These are phyloP conservation scores for Thecaphora thlaspeos DNA, from an alignment of 1,284 basidiomycete genomes.

Conservation along the genomic window DNA sequence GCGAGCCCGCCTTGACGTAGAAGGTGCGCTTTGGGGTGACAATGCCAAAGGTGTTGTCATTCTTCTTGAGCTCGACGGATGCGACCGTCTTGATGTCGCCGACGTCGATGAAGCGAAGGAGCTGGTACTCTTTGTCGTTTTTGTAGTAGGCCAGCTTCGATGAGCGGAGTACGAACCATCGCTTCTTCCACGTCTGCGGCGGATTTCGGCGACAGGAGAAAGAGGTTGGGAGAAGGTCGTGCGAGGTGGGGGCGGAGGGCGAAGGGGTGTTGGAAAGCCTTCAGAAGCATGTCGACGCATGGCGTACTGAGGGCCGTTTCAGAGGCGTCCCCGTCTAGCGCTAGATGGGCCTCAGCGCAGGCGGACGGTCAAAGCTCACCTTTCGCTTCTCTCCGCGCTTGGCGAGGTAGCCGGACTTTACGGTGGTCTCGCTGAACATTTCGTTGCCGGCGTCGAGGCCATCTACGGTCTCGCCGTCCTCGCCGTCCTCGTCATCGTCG, in stretches of 20 bases:
- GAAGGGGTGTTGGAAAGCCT: too few relatives aligned
- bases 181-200: slow-evolving; percentile 89
- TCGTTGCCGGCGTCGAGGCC: slow-evolving; percentile 59
- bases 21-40: slow-evolving; percentile 89
- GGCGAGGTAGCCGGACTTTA: slow-evolving; percentile 87
- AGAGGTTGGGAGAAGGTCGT: slow-evolving; percentile 3
- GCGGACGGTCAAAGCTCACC: slow-evolving; percentile 62
- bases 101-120: slow-evolving; percentile 84
- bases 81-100: slow-evolving; percentile 87
- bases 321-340: too few relatives aligned
- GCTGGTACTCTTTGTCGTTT: slow-evolving; percentile 69
- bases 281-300: too few relatives aligned
- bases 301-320: too few relatives aligned
- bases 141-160: slow-evolving; percentile 96
- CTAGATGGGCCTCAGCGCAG: too few relatives aligned
- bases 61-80: slow-evolving; percentile 82
- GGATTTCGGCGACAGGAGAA: slow-evolving; percentile 7
- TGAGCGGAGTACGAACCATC: slow-evolving; percentile 93
- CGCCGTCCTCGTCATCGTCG: slow-evolving; percentile 67
- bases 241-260: too few relatives aligned
- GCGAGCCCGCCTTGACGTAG: slow-evolving; percentile 78
- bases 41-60: slow-evolving; percentile 84
- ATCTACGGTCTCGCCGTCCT: slow-evolving; percentile 71
- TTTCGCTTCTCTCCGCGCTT: slow-evolving; percentile 96
- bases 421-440: slow-evolving; percentile 67